A percentile compares a stretch with the other conserved stretches of the same genome.
These are phyloP conservation scores for Fusarium decemcellulare DNA, from an alignment of 2,329 filamentous ascomycete species.

Conservation along the genomic window DNA sequence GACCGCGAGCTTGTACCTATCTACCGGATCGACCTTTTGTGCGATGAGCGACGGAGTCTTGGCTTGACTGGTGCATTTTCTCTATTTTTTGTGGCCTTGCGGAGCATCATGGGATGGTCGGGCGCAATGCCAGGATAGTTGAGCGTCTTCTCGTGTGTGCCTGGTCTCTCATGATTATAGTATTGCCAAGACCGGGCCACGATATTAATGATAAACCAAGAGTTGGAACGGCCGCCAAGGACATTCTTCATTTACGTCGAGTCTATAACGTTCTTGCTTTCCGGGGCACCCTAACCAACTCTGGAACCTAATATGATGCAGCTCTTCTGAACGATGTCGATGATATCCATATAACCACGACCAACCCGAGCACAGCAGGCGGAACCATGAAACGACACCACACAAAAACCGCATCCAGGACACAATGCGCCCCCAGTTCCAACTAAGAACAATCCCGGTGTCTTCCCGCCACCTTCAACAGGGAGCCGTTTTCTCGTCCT, in stretches of 20 bases:
- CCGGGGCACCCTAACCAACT: no score
- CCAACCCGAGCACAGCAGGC: no score
- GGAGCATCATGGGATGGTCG: constrained; percentile 18
- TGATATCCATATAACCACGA: no score
- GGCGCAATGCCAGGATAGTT: constrained; percentile 11
- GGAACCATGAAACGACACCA: no score
- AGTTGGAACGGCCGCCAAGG: neutral
- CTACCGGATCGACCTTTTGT: neutral
- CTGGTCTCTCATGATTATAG: constrained; percentile 25
- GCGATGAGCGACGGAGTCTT: constrained; percentile 19
- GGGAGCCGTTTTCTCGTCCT: no score
- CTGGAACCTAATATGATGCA: no score
- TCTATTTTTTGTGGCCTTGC: constrained; percentile 24
- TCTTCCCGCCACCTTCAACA: no score
- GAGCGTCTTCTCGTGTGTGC: neutral
- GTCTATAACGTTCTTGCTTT: neutral
- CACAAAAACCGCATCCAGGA: no score
- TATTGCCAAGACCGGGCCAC: constrained; percentile 16
- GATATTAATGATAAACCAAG: constrained; percentile 31
- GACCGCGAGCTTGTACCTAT: neutral
- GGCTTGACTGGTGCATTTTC: constrained; percentile 18
- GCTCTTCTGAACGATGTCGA: no score
- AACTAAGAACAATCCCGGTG: no score
- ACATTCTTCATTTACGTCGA: neutral
- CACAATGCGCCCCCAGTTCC: no score